These are phyloP conservation scores for Solanum sitiens DNA, from an alignment of 257 asterid species.

Conservation along the genomic window DNA sequence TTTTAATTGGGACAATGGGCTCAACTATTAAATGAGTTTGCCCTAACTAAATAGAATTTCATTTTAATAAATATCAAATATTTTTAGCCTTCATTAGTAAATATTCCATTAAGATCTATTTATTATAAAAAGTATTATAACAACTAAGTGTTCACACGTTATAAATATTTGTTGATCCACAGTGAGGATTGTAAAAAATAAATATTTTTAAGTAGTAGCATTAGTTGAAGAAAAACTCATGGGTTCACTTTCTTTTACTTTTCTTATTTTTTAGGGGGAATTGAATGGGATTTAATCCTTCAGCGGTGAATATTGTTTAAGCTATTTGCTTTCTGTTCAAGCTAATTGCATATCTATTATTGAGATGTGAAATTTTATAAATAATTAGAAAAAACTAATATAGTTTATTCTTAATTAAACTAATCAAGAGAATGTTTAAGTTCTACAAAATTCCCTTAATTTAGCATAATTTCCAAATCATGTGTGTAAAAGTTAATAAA, in stretches of 20 bases:
- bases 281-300: neutral
- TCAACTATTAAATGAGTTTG: neutral
- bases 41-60: neutral
- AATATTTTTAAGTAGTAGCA: neutral
- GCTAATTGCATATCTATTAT: neutral
- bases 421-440: neutral
- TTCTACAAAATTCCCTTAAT: neutral
- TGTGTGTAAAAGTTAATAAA: neutral
- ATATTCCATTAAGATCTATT: neutral
- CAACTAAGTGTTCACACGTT: neutral
- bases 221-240: too few species aligned
- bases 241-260: neutral
- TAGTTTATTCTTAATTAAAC: neutral
- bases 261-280: neutral
- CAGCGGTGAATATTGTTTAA: too few species aligned
- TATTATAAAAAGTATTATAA: too few species aligned
- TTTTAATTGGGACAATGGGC: neutral
- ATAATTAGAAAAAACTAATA: neutral
- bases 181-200: rapidly evolving
- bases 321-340: neutral
- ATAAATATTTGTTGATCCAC: neutral
- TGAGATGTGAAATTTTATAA: neutral
- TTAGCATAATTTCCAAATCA: neutral
- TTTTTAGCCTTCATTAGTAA: neutral
- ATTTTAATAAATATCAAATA: neutral